Conservation (phyloP, 2,329 filamentous ascomycete genomes). For the Nectriaceae sp. region DNA sequence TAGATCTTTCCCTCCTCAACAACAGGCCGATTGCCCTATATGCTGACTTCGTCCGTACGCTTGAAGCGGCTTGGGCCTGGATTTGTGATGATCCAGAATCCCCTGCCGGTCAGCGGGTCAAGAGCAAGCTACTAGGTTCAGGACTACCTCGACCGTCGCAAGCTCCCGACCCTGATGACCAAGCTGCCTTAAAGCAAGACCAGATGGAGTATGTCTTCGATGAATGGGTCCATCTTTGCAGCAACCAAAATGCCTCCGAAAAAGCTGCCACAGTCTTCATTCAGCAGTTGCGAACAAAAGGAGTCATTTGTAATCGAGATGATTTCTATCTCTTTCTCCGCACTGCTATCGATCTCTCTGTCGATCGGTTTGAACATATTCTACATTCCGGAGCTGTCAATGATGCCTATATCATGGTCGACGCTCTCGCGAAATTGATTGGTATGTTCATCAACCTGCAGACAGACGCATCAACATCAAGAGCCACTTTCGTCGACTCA, state of each 20-base stretch:
- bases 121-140: slow-evolving; percentile 57
- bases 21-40: slow-evolving; percentile 78
- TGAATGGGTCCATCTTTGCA: slow-evolving; percentile 86
- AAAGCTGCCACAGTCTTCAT: slow-evolving; percentile 76
- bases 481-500: slow-evolving; percentile 73
- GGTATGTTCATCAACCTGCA: slow-evolving; percentile 74
- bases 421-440: slow-evolving; percentile 82
- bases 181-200: slow-evolving; percentile 61
- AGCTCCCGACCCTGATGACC: slow-evolving; percentile 60
- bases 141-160: slow-evolving; percentile 39
- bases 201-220: slow-evolving; percentile 95
- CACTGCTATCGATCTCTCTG: slow-evolving; percentile 76
- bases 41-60: slow-evolving; percentile 81
- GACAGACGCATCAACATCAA: slow-evolving; percentile 62
- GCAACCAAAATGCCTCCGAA: slow-evolving; percentile 74
- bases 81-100: slow-evolving; percentile 71
- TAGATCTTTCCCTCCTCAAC: slow-evolving; percentile 77
- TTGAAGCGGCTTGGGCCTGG: slow-evolving; percentile 82
- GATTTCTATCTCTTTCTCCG: slow-evolving; percentile 81
- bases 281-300: slow-evolving; percentile 75
- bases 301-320: slow-evolving; percentile 72
- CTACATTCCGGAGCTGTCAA: slow-evolving; percentile 60
- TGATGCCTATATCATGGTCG: slow-evolving; percentile 64
- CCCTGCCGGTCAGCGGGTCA: slow-evolving; percentile 67
- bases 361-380: slow-evolving; percentile 75